A percentile compares a stretch with the other conserved stretches of the same genome.
These are phyloP conservation scores for Pestalotiopsis sp. DNA, from an alignment of 2,329 filamentous ascomycete genomes.

Conservation along the genomic window DNA sequence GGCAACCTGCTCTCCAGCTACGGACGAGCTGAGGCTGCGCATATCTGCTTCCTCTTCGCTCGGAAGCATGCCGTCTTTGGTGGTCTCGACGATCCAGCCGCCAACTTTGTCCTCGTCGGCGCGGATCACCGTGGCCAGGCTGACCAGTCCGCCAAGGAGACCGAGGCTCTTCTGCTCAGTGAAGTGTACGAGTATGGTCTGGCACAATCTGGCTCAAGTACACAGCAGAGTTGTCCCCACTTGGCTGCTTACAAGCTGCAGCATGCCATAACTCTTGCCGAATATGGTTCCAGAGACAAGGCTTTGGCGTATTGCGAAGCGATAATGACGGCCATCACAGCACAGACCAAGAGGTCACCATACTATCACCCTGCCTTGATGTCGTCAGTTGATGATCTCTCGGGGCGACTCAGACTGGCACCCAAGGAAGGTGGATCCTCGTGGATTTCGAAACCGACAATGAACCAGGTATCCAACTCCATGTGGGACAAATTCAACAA, in stretches of 20 bases:
- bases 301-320: constrained; percentile 91
- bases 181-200: constrained; percentile 93
- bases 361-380: constrained; percentile 83
- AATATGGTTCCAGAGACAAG: constrained; percentile 79
- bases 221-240: constrained; percentile 70
- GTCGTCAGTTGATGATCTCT: constrained; percentile 78
- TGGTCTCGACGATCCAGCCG: constrained; percentile 78
- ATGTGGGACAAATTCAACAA: constrained; percentile 94
- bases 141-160: constrained; percentile 75
- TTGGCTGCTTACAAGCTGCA: constrained; percentile 89
- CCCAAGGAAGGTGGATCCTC: constrained; percentile 80
- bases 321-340: constrained; percentile 74
- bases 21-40: constrained; percentile 85
- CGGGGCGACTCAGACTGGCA: constrained; percentile 80
- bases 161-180: constrained; percentile 88
- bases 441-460: constrained; percentile 93
- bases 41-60: constrained; percentile 92
- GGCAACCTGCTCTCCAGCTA: constrained; percentile 84
- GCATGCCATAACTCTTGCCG: constrained; percentile 81
- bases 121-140: constrained; percentile 76
- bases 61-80: constrained; percentile 71
- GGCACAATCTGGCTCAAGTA: constrained; percentile 65
- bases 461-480: constrained; percentile 91
- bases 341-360: constrained; percentile 80
- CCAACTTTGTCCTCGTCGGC: constrained; percentile 82